These are phyloP conservation scores for Fusarium tuaranense DNA, from an alignment of 2,329 filamentous ascomycete species.

Conservation along the genomic window DNA sequence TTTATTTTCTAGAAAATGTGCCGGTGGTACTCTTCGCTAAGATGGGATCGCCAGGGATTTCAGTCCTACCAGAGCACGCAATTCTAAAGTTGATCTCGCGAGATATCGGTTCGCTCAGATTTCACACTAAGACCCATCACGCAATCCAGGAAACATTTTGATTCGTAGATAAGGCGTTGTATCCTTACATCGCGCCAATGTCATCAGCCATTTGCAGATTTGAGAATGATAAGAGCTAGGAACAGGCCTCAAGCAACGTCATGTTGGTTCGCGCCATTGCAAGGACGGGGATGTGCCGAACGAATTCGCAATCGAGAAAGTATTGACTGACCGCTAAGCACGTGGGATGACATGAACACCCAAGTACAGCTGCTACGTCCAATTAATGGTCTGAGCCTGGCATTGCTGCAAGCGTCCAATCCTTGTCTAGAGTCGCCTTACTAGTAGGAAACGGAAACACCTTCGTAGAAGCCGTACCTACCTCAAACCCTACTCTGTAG, in stretches of 20 bases:
- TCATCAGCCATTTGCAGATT: not conserved
- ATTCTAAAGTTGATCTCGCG: not conserved
- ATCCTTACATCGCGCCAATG: not conserved
- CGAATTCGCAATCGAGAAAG: too few species aligned
- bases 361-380: too few species aligned
- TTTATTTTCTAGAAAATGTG: not conserved
- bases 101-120: not conserved
- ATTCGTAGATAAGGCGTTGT: not conserved
- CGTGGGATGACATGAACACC: too few species aligned
- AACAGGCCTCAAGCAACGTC: not conserved
- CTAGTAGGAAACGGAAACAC: too few species aligned
- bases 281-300: not conserved
- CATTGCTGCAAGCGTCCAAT: too few species aligned
- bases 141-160: accelerated
- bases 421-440: too few species aligned
- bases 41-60: not conserved
- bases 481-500: too few species aligned
- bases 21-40: not conserved
- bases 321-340: too few species aligned
- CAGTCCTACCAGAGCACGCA: not conserved
- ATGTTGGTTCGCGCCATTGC: not conserved
- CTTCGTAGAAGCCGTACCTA: too few species aligned
- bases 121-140: not conserved
- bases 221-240: not conserved
- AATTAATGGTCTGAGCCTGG: too few species aligned